A percentile compares a stretch with the other conserved stretches of the same genome.
phyloP scores from a whole-genome alignment of 202 grass and related monocot species.

The Setaria italica region DNA sequence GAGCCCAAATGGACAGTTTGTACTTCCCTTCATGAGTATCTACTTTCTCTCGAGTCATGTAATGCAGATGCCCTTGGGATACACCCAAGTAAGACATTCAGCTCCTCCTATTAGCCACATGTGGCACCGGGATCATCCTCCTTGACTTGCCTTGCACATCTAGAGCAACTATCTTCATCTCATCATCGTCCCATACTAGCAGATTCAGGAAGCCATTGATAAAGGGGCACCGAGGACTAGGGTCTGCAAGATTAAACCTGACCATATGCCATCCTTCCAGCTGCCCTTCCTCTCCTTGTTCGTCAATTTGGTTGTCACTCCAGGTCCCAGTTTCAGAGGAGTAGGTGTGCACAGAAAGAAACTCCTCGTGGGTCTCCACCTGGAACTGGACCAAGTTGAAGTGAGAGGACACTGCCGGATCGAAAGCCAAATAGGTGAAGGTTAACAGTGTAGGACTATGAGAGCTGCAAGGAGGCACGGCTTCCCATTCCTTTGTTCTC shows the following conservation, averaged over 20 bases:
- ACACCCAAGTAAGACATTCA: background rate
- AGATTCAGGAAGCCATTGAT: slow-evolving; percentile 24
- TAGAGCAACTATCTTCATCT: background rate
- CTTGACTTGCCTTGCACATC: background rate
- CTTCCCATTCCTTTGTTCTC: background rate
- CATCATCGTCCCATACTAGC: fast-evolving
- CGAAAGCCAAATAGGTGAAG: background rate
- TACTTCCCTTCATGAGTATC: fast-evolving
- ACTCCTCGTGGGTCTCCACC: fast-evolving
- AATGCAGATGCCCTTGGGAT: slow-evolving; percentile 13
- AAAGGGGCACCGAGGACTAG: background rate
- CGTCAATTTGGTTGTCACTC: background rate
- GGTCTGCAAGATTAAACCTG: no score
- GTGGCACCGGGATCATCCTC: background rate
- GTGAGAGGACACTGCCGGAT: background rate
- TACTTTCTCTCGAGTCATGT: background rate
- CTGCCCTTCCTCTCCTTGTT: background rate
- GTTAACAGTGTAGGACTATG: no score
- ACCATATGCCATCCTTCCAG: background rate
- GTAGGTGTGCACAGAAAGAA: background rate
- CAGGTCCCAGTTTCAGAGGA: background rate
- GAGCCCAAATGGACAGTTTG: background rate
- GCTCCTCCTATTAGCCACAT: no score
- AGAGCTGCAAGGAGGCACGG: background rate
- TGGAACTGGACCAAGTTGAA: background rate